Conservation (phyloP, 331 rosid species). For the Acacia concinna region DNA sequence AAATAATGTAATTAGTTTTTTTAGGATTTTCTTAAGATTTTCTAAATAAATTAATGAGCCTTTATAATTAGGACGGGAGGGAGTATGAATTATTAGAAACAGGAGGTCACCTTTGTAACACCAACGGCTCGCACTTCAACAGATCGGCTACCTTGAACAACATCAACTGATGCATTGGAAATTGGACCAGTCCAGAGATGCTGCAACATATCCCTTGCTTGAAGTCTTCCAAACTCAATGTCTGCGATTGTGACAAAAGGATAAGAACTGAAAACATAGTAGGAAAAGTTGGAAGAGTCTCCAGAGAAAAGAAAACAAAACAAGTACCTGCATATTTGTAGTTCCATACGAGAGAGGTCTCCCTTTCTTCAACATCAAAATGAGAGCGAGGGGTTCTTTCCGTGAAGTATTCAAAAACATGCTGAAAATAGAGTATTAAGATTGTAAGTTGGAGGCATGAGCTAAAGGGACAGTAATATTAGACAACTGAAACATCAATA, state of each 20-base stretch:
- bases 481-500: conserved; percentile 28
- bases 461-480: conserved; percentile 13
- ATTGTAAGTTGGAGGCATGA: conserved; percentile 29
- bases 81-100: conserved; percentile 18
- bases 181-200: conserved; percentile 99
- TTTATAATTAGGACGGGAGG: too few species aligned
- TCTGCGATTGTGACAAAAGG: conserved; percentile 47
- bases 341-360: conserved; percentile 96
- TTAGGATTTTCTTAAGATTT: too few species aligned
- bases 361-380: conserved; percentile 65
- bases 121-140: conserved; percentile 97
- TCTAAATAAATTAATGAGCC: too few species aligned
- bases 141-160: conserved; percentile 95
- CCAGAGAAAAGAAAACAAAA: conserved; percentile 22
- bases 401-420: conserved; percentile 86
- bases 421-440: conserved; percentile 53
- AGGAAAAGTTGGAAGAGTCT: conserved; percentile 11
- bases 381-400: conserved; percentile 93
- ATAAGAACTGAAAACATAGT: conserved; percentile 27
- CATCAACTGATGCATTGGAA: conserved; percentile 93
- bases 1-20: too few species aligned
- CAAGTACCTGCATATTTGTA: conserved; percentile 86
- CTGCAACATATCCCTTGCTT: conserved; percentile 97
- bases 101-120: conserved; percentile 74
- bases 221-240: conserved; percentile 88